Base-by-base conservation (phyloP, 805 yeast genomes). In the Zygosaccharomyces gambellarensis region DNA sequence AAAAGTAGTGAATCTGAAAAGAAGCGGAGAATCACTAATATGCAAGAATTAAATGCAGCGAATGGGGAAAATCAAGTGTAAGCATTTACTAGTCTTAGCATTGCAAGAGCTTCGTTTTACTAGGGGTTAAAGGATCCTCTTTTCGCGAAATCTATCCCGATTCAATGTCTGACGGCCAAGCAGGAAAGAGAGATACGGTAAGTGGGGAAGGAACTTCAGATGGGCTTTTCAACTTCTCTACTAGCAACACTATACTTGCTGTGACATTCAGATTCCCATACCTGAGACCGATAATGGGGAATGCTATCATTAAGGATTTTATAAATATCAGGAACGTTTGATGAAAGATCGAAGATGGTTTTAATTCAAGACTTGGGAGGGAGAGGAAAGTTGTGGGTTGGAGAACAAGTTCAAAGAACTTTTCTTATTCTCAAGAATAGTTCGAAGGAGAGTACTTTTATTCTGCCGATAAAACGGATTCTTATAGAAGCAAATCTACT, bases 401-500 rank as follows among this genome's bases (percentile, higher is more conserved):
- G 32, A 30, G 10, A 9, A 12, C 2, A 9, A 30, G 5, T 3
- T 7, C 2, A 30, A 12, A 30, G 12, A 30, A 30, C 10, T 12
- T 30, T 12, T 11, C 5, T 30, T 30, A 30, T 11, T 30, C 6
- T 30, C 11, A 17, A 8, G 14, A 21, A n/a, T n/a, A 31, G 34
- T 17, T 17, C 17, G 17, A 17, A 17, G 17, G 17, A 17, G 17
- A 17, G 17, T 17, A 17, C 17, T 17, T 17, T 1, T 25, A 8
- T 8, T 25, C 9, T 90, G 1, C 82, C 76, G 43, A 66, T 12
- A 17, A 58, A 6, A 64, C 54, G 17, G 53, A 46, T 10, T 45
- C 45, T 19, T 23, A 21, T 12, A n/a, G 29, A 40, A 30, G 17
- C 29, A 9, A 1, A 34, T 17, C 17, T 17, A 21, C 10, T 34